Base-by-base conservation (phyloP, 2,329 filamentous ascomycete species). In the Pseudogymnoascus sp. region DNA sequence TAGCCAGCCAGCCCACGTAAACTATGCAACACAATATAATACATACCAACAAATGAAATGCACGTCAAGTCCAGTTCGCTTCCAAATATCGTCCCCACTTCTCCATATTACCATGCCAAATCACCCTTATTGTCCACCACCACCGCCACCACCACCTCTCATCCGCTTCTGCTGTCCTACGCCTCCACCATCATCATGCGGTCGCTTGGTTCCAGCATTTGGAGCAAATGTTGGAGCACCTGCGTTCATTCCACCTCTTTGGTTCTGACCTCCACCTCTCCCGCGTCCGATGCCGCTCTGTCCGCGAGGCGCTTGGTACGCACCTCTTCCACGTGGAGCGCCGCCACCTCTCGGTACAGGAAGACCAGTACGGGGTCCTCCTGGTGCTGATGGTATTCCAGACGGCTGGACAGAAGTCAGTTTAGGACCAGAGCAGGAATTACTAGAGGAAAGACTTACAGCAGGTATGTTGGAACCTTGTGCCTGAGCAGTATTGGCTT, bases 81-180 rank as follows among this genome's bases (percentile, higher is more conserved):
- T 34, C 50, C 46, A 31, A 31, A 53, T 53, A 53, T 16, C 46
- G 16, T 53, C n/a, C 28, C 25, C 10, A n/a, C n/a, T 34, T 31
- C 25, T 16, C 50, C 25, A 18, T 56, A 56, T 56, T 56, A 56
- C 28, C 50, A 34, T 31, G 10, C n/a, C 50, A 34, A 34, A 56
- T 21, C 50, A 34, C 50, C n/a, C 36, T 38, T 21, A 38, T 60
- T 42, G 59, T 14, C 37, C 56, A 38, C 56, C 31, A n/a, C 56
- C 37, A 38, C 56, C 37, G 16, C 56, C 36, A n/a, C 56, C 28
- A 11, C 38, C 31, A 5, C 61, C 79, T 66, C 79, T 72, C 66
- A 79, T 77, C 67, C 79, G 74, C 71, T 82, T 82, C 40, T 70
- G 69, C 18, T 65, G 66, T 25, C 65, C 56, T 53, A 34, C 50